A percentile compares a stretch with the other conserved stretches of the same genome.
These are phyloP conservation scores for Pyrenochaeta sp. DNA, from an alignment of 2,329 filamentous ascomycete species.

Conservation along the genomic window DNA sequence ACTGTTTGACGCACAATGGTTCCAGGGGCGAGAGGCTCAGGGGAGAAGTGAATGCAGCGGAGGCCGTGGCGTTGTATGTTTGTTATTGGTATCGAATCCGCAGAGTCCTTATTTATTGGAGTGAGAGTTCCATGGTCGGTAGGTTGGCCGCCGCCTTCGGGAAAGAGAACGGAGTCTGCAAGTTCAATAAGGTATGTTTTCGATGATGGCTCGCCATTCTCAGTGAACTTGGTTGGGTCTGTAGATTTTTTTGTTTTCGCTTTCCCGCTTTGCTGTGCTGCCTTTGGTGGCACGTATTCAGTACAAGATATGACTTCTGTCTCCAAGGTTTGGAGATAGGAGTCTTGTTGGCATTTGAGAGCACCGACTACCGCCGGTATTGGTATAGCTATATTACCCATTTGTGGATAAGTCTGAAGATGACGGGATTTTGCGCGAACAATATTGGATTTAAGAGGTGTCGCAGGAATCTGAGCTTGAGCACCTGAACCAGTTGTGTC, in stretches of 20 bases:
- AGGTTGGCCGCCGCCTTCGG: constrained; percentile 43
- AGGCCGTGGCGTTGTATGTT: constrained; percentile 57
- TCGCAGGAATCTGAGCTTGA: no score
- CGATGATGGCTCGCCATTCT: constrained; percentile 12
- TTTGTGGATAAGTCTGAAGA: constrained; percentile 6
- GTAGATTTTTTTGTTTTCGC: constrained; percentile 36
- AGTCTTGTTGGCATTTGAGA: constrained; percentile 41
- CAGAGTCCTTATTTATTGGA: constrained; percentile 18
- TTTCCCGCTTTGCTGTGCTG: constrained; percentile 24
- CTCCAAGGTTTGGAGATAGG: constrained; percentile 39
- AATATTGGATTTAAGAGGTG: no score
- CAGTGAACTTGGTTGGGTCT: constrained; percentile 26
- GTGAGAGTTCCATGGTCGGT: constrained; percentile 41
- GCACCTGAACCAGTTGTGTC: no score
- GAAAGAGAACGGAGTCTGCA: constrained; percentile 42
- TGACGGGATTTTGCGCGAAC: neutral
- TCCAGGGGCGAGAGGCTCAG: constrained; percentile 87
- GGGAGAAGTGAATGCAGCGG: constrained; percentile 75
- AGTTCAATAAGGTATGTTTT: constrained; percentile 41
- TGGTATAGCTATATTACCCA: constrained; percentile 22
- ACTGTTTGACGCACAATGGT: constrained; percentile 37
- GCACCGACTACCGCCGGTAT: constrained; percentile 38
- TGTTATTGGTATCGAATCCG: constrained; percentile 33
- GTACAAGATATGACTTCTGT: constrained; percentile 42
- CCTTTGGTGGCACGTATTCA: constrained; percentile 33